Evolutionary conservation across 164 flowering plant genomes (phyloP).

Genomic region (Macadamia tetraphylla): DNA sequence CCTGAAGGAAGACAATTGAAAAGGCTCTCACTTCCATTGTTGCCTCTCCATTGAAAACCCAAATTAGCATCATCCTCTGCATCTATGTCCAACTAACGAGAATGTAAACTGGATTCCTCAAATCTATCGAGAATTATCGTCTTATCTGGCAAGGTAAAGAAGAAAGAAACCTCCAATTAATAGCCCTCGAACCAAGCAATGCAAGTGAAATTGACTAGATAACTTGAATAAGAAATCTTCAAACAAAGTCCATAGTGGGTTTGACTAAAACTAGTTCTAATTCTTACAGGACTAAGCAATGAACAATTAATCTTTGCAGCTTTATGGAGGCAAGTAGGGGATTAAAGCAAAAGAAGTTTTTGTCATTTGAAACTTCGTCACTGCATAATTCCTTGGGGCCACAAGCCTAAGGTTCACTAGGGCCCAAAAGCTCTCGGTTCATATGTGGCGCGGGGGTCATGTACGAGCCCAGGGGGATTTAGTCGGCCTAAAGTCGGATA

Average conservation of each 20-base stretch:
- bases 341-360: constrained; percentile 57
- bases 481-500: no score
- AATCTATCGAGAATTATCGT: constrained; percentile 2
- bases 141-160: not conserved
- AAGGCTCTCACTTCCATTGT: constrained; percentile 10
- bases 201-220: constrained; percentile 3
- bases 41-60: constrained; percentile 38
- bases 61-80: constrained; percentile 38
- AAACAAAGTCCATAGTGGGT: constrained; percentile 39
- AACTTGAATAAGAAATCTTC: constrained; percentile 14
- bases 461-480: no score
- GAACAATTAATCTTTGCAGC: constrained; percentile 75
- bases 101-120: not conserved
- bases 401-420: no score
- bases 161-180: constrained; percentile 10
- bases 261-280: constrained; percentile 53
- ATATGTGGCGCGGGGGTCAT: no score
- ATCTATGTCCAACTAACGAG: constrained; percentile 26
- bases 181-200: constrained; percentile 18
- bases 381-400: no score
- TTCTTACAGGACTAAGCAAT: constrained; percentile 79
- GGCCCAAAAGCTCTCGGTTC: no score
- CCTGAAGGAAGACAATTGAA: constrained; percentile 34
- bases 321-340: constrained; percentile 42
- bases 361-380: no score